Evolutionary conservation across 306 rosid genomes (phyloP), one percentile per base, ranked within the genome.

Genomic region (Vachellia pachyceras): DNA sequence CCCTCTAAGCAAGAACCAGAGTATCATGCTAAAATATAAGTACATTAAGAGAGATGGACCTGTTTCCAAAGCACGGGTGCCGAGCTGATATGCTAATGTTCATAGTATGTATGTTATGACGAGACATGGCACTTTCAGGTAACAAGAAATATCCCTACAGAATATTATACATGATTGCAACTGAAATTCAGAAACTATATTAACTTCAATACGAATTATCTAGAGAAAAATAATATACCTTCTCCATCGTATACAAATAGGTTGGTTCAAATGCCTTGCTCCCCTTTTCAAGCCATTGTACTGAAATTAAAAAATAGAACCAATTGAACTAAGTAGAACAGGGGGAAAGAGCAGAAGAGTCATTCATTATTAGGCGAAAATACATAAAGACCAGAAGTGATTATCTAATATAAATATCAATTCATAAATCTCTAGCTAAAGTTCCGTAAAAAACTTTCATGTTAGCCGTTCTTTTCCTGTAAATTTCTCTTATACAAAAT

Each of bases 31-130:
- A 67, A 47, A 7, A 67, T 54, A 67, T 72, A 17, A 44, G 39
- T 46, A 55, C 7, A 8, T 4, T 79, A 64, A 29, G 22, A 55
- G 69, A 72, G 22, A 69, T 35, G 11, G 80, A 96, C 99, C 94
- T 96, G 91, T 96, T 96, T 75, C 99, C 99, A 80, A 96, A 92
- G 91, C 99, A 96, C 78, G 97, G 84, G 86, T 96, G 98, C 84
- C 91, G 90, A 64, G 97, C 98, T 79, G 98, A 91, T 81, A 96
- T 86, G 89, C 97, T 96, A 35, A 96, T 85, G 86, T 96, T 96
- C 80, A 93, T 92, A 7, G 99, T 91, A 18, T 78, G 91, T 69
- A 96, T 92, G 82, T 90, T 89, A 83, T 96, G 99, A 65, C 80
- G 92, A 86, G 97, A 86, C 82, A 87, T 96, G 5, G 97, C 97